phyloP scores from a whole-genome alignment of 805 yeast species.

The Kurtzmaniella cleridarum region DNA sequence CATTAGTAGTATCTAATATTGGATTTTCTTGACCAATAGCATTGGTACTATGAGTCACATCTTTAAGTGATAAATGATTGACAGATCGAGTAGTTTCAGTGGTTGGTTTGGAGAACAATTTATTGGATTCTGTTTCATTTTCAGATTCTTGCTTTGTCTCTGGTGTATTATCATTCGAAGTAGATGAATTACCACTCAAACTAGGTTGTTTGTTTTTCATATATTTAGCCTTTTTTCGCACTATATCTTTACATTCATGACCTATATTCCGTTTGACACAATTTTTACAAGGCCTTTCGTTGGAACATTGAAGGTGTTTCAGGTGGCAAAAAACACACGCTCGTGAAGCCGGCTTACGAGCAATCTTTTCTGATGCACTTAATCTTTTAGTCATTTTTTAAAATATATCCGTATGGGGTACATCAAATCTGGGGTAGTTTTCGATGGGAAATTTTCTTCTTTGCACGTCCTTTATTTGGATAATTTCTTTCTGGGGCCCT shows the following conservation, averaged over 20 bases:
- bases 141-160: too few species aligned
- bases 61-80: too few species aligned
- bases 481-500: too few species aligned
- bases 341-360: conserved; percentile 56
- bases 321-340: conserved; percentile 72
- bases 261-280: conserved; percentile 59
- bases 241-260: conserved; percentile 52
- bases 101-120: too few species aligned
- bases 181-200: not conserved
- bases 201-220: conserved; percentile 10
- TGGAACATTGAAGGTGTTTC: conserved; percentile 71
- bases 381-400: conserved; percentile 56
- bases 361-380: conserved; percentile 45
- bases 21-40: conserved; percentile 5
- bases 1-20: conserved; percentile 24
- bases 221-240: conserved; percentile 46
- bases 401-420: not conserved
- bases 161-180: not conserved
- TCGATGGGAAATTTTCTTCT: too few species aligned
- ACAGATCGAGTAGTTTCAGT: too few species aligned
- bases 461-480: too few species aligned
- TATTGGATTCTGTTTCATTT: too few species aligned
- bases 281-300: conserved; percentile 64
- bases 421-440: conserved; percentile 1
- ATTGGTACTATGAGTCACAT: too few species aligned